Conservation (phyloP, 208 protist genomes). For the Vickermania spadyakhi region DNA sequence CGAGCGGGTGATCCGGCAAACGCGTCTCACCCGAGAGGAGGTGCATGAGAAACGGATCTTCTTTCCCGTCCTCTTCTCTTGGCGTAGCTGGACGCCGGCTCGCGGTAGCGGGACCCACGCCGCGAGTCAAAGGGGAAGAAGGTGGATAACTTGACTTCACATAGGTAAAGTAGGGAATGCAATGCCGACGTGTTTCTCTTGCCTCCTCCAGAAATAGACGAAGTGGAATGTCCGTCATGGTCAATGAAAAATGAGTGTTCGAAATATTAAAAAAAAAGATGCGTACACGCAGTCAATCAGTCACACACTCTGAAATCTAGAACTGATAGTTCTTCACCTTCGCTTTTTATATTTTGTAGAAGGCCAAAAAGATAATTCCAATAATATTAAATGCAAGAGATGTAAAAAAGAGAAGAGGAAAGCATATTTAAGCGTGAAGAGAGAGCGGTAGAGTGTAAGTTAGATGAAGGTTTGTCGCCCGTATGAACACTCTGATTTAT, state of each 20-base stretch:
- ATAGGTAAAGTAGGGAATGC: neutral
- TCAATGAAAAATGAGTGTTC: neutral
- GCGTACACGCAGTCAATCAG: too few species aligned
- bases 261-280: too few species aligned
- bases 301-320: too few species aligned
- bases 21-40: conserved; percentile 74
- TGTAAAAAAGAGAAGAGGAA: neutral
- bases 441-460: too few species aligned
- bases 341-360: neutral
- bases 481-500: too few species aligned
- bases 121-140: conserved; percentile 7
- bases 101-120: neutral
- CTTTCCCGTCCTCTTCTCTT: conserved; percentile 3
- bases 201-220: neutral
- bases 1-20: conserved; percentile 34
- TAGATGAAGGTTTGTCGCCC: too few species aligned
- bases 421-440: too few species aligned
- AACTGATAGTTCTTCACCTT: too few species aligned
- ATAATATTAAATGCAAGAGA: neutral
- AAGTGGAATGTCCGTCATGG: neutral
- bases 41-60: conserved; percentile 46
- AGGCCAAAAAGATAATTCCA: neutral
- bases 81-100: too few species aligned
- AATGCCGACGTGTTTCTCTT: neutral
- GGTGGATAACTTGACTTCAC: conserved; percentile 52